Percentiles rank a stretch among this genome's conserved stretches.
These are phyloP conservation scores for Crotalaria pallida DNA, from an alignment of 306 rosid genomes.

Conservation along the genomic window DNA sequence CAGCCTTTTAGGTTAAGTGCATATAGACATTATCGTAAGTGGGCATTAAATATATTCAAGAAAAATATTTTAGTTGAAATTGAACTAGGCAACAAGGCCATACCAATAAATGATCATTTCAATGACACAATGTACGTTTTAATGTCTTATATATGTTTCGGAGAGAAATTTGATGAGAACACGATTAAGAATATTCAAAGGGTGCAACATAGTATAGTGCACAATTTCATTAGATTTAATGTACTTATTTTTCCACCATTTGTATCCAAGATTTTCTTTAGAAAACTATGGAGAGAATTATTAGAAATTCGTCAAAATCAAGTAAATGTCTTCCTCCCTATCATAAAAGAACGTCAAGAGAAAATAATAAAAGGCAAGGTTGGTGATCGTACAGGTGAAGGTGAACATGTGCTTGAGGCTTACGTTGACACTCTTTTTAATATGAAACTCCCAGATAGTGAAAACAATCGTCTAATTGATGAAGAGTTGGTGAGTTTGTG, in stretches of 20 bases:
- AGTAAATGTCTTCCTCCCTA: constrained; percentile 26
- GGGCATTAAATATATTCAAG: constrained; percentile 17
- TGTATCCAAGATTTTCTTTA: constrained; percentile 34
- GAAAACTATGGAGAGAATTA: constrained; percentile 34
- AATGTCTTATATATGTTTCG: constrained; percentile 33
- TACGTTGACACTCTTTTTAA: constrained; percentile 47
- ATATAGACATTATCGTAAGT: constrained; percentile 31
- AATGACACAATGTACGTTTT: constrained; percentile 27
- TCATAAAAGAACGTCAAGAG: constrained; percentile 37
- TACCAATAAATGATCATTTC: constrained; percentile 26
- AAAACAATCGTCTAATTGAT: constrained; percentile 14
- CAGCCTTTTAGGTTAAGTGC: constrained; percentile 30
- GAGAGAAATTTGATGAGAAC: constrained; percentile 28
- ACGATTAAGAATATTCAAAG: constrained; percentile 7
- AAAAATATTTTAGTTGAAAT: constrained; percentile 3
- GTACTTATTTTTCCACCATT: constrained; percentile 35
- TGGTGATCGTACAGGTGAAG: background rate
- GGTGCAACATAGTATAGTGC: constrained; percentile 15
- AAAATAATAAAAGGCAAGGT: background rate
- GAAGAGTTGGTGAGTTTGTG: constrained; percentile 47
- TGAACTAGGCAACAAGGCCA: background rate
- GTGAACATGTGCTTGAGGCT: background rate
- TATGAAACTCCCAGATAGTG: constrained; percentile 24
- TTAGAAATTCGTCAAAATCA: constrained; percentile 30
- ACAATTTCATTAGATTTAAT: constrained; percentile 36